These are phyloP conservation scores for Pedinophyceae sp. DNA, from an alignment of 139 green algal genomes.

Conservation along the genomic window DNA sequence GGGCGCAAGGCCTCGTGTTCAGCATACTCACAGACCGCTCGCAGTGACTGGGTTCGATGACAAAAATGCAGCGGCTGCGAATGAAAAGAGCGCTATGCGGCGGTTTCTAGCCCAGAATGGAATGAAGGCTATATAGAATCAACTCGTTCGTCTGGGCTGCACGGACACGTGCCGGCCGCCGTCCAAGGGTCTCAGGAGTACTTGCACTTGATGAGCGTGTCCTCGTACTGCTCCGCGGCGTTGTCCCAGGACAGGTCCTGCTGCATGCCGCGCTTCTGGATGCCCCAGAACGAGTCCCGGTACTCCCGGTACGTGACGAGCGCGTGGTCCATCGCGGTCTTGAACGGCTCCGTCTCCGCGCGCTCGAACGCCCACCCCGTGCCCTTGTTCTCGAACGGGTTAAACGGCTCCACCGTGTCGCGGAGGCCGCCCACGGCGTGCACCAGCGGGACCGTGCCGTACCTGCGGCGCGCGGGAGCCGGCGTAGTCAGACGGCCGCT, in stretches of 20 bases:
- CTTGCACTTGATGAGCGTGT: too few relatives aligned
- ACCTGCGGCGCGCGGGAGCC: conserved; percentile 1
- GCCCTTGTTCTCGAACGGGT: conserved; percentile 41
- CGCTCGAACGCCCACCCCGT: conserved; percentile 67
- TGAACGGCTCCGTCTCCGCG: conserved; percentile 41
- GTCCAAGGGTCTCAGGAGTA: too few relatives aligned
- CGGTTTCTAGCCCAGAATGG: too few relatives aligned
- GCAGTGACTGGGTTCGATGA: too few relatives aligned
- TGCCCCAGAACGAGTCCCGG: conserved; percentile 35
- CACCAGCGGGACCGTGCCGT: conserved; percentile 35
- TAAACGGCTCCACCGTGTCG: conserved; percentile 7
- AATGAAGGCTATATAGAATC: too few relatives aligned
- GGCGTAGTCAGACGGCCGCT: background rate
- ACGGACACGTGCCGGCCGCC: too few relatives aligned
- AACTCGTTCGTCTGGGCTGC: too few relatives aligned
- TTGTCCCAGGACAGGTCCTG: conserved; percentile 79
- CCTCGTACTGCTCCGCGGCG: conserved; percentile 77
- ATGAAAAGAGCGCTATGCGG: too few relatives aligned
- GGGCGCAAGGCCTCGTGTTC: too few relatives aligned
- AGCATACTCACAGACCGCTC: too few relatives aligned
- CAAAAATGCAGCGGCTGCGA: too few relatives aligned
- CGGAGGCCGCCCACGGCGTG: conserved; percentile 27
- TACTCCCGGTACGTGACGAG: conserved; percentile 58
- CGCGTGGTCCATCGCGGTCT: conserved; percentile 39
- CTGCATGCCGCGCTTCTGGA: conserved; percentile 53